A percentile compares a stretch with the other conserved stretches of the same genome.
These are phyloP conservation scores for Cyclocybe aegerita DNA, from an alignment of 768 basidiomycete genomes.

Conservation along the genomic window DNA sequence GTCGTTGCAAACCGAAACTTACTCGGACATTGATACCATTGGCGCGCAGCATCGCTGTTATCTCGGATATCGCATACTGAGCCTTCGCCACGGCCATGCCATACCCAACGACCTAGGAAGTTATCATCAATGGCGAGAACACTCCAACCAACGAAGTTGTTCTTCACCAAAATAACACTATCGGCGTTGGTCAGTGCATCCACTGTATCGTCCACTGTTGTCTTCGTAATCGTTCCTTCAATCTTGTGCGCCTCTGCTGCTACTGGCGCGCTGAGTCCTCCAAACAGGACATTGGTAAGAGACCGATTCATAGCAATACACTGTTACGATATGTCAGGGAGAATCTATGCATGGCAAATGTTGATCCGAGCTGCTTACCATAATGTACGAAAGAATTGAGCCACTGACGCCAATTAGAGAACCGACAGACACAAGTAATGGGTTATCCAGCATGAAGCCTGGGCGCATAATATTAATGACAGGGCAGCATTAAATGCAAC, in stretches of 20 bases:
- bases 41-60: constrained; percentile 66
- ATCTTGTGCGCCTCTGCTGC: constrained; percentile 67
- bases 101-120: constrained; percentile 70
- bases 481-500: neutral
- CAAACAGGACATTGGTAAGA: constrained; percentile 82
- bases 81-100: constrained; percentile 94
- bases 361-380: constrained; percentile 52
- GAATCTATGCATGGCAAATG: neutral
- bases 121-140: constrained; percentile 1
- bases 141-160: neutral
- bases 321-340: constrained; percentile 33
- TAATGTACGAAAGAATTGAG: constrained; percentile 89
- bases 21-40: constrained; percentile 77
- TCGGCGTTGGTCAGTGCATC: constrained; percentile 79
- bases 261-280: constrained; percentile 67
- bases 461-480: constrained; percentile 5
- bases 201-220: constrained; percentile 77
- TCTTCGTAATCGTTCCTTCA: constrained; percentile 80
- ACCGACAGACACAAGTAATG: constrained; percentile 79
- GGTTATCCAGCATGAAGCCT: constrained; percentile 90
- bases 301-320: constrained; percentile 94
- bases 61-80: constrained; percentile 78
- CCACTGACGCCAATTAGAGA: constrained; percentile 89
- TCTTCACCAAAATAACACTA: constrained; percentile 70
- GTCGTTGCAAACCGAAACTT: constrained; percentile 9